Evolutionary conservation across 257 asterid genomes (phyloP).

Genomic region (Schizonepeta tenuifolia): DNA sequence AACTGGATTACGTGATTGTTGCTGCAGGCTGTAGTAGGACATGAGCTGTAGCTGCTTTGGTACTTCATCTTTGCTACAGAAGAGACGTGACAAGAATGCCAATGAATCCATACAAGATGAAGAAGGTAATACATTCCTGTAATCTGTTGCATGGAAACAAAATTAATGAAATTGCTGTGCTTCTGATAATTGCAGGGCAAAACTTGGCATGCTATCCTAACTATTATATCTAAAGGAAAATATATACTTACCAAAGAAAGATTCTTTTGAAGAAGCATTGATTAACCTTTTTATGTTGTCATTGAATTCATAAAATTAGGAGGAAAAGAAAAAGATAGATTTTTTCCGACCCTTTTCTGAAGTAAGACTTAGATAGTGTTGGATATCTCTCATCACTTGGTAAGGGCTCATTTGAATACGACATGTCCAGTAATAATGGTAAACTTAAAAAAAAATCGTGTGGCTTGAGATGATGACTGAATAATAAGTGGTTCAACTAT

Average conservation of each 20-base stretch:
- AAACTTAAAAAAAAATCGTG: background rate
- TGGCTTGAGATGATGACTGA: conserved; percentile 15
- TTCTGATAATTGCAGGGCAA: conserved; percentile 12
- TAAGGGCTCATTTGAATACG: conserved; percentile 5
- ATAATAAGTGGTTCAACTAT: background rate
- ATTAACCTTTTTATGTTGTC: too few relatives aligned
- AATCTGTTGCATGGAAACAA: background rate
- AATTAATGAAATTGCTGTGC: background rate
- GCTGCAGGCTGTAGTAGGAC: conserved; percentile 36
- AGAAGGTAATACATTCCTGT: conserved; percentile 55
- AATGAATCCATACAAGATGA: conserved; percentile 41
- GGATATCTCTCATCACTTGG: too few relatives aligned
- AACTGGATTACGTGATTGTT: conserved; percentile 32
- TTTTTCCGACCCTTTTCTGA: too few relatives aligned
- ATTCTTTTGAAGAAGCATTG: too few relatives aligned
- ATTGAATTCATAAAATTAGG: too few relatives aligned
- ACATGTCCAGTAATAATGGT: conserved; percentile 3
- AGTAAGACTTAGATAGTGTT: background rate
- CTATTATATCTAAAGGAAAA: too few relatives aligned
- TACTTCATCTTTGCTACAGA: conserved; percentile 36
- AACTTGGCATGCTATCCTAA: conserved; percentile 10
- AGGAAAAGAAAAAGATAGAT: too few relatives aligned
- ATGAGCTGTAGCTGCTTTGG: conserved; percentile 83
- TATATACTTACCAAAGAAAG: too few relatives aligned
- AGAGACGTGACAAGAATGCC: conserved; percentile 40